phyloP scores from a whole-genome alignment of 768 basidiomycete genomes.

The Calvatia gigantea region DNA sequence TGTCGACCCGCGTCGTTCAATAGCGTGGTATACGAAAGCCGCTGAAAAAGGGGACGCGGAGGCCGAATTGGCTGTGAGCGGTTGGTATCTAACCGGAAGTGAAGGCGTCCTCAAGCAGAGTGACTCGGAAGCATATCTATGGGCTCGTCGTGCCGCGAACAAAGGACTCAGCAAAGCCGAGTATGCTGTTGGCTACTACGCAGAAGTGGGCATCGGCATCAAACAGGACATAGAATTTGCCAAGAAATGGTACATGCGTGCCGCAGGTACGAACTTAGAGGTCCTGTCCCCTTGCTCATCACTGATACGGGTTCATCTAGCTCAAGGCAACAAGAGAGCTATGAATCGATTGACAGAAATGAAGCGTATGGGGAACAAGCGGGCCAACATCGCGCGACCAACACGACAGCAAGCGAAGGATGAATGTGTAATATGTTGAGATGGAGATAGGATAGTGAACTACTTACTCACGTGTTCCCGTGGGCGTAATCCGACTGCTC shows the following conservation, averaged over 20 bases:
- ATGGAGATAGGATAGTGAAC: background rate
- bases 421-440: conserved; percentile 73
- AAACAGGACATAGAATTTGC: conserved; percentile 95
- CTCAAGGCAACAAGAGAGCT: conserved; percentile 97
- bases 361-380: conserved; percentile 83
- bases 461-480: conserved; percentile 1
- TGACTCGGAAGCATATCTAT: conserved; percentile 97
- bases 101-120: conserved; percentile 97
- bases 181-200: conserved; percentile 98
- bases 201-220: conserved; percentile 95
- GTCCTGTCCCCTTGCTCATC: conserved; percentile 13
- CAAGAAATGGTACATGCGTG: conserved; percentile 98
- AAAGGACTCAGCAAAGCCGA: conserved; percentile 97
- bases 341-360: conserved; percentile 96
- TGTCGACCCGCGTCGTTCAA: conserved; percentile 89
- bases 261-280: conserved; percentile 68
- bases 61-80: conserved; percentile 92
- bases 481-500: background rate
- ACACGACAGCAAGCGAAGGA: conserved; percentile 93
- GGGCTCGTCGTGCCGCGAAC: conserved; percentile 95
- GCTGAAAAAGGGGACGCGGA: conserved; percentile 96
- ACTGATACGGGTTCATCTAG: conserved; percentile 34
- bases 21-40: conserved; percentile 98
- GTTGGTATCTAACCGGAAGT: conserved; percentile 97
- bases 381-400: conserved; percentile 74